Base-by-base conservation (phyloP, 306 rosid genomes). In the Parietaria judaica region DNA sequence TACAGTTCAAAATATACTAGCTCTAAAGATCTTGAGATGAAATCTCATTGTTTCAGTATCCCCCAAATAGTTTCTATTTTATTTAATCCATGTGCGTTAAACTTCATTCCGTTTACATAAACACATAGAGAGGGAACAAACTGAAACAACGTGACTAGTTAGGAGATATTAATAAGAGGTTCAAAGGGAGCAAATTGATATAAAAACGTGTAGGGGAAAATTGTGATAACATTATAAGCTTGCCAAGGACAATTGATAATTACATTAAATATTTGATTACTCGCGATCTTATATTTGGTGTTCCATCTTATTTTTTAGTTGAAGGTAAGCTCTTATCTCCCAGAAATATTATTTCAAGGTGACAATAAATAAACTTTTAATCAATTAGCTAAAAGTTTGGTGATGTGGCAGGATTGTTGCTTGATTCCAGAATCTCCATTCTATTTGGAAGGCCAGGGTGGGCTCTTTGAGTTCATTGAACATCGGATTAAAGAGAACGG, bases 361-460 rank as follows among this genome's bases (percentile, higher is more conserved):
- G 56, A 11, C 36, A 61, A 38, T 23, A 36, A 15, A 35, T 60
- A 34, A 37, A 23, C 31, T 23, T 23, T 41, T 8, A 41, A 41
- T 41, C 35, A 14, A 49, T 8, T 14, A 6, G 36, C 17, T 66
- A 17, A 49, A 12, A 8, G 53, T 49, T 49, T 41, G 35, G 6
- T 46, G 51, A 62, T 83, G 68, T 80, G 74, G 82, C 94, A 88
- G 98, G 96, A 88, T 79, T 92, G 98, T 77, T 88, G 98, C 82
- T 82, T 92, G 84, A 82, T 92, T 84, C 96, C 98, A 43, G 98
- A 92, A 81, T 85, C 95, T 63, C 88, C 96, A 31, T 92, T 91
- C 82, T 88, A 78, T 78, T 88, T 86, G 71, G 96, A 92, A 75
- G 98, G 98, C 66, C 63, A 1, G 52, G 98, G 96, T 74, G 98